Evolutionary conservation across 331 rosid species (phyloP).

Genomic region (Erythrophleum ivorense): DNA sequence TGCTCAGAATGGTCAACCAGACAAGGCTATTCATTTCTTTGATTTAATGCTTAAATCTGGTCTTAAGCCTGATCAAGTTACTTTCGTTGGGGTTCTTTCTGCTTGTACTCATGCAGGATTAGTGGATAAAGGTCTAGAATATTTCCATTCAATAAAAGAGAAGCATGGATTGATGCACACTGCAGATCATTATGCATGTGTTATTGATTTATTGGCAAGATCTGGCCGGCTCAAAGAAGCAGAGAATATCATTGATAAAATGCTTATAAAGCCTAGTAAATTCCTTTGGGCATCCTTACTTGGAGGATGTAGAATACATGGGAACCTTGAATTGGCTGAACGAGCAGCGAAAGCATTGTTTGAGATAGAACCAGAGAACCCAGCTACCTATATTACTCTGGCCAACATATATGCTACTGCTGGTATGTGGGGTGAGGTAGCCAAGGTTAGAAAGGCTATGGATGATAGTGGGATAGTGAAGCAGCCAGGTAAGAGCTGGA

Average conservation of each 20-base stretch:
- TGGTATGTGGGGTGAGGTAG: slow-evolving; percentile 69
- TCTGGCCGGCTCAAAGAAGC: slow-evolving; percentile 69
- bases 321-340: slow-evolving; percentile 64
- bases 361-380: slow-evolving; percentile 76
- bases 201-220: slow-evolving; percentile 66
- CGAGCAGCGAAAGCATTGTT: slow-evolving; percentile 70
- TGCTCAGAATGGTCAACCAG: slow-evolving; percentile 75
- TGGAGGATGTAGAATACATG: slow-evolving; percentile 78
- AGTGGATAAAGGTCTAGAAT: slow-evolving; percentile 63
- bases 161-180: slow-evolving; percentile 61
- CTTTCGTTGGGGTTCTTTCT: slow-evolving; percentile 72
- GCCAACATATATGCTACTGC: slow-evolving; percentile 78
- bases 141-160: slow-evolving; percentile 64
- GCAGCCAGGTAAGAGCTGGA: slow-evolving; percentile 79
- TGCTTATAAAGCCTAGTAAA: slow-evolving; percentile 69
- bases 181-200: slow-evolving; percentile 71
- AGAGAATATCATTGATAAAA: slow-evolving; percentile 54
- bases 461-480: slow-evolving; percentile 56
- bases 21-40: slow-evolving; percentile 61
- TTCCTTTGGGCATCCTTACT: slow-evolving; percentile 74
- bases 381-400: slow-evolving; percentile 68
- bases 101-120: slow-evolving; percentile 74
- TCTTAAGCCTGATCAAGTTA: slow-evolving; percentile 58
- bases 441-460: slow-evolving; percentile 62
- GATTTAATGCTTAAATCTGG: slow-evolving; percentile 60